Evolutionary conservation across 257 asterid species (phyloP).

Genomic region (Buddleja alternifolia): DNA sequence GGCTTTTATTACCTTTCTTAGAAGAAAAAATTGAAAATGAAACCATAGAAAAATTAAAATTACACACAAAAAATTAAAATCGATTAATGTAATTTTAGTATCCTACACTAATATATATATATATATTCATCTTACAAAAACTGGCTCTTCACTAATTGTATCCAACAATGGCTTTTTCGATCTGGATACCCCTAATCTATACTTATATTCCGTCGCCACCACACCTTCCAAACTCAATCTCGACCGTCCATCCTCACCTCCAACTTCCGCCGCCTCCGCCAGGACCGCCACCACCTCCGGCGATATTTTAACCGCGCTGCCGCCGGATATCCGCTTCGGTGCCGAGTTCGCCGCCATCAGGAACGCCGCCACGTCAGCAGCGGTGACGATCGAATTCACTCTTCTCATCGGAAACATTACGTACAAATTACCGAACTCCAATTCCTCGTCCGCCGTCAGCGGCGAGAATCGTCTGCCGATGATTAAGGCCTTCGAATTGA

Average conservation of each 20-base stretch:
- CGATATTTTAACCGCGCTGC: constrained; percentile 34
- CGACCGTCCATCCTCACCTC: constrained; percentile 17
- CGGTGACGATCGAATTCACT: constrained; percentile 43
- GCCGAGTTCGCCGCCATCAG: constrained; percentile 41
- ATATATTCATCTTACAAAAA: too few species aligned
- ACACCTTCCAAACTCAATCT: constrained; percentile 48
- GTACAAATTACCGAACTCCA: constrained; percentile 47
- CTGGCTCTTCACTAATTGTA: constrained; percentile 51
- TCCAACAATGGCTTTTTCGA: constrained; percentile 64
- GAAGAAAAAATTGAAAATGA: too few species aligned
- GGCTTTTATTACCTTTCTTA: too few species aligned
- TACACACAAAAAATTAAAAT: too few species aligned
- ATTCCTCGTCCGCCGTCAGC: constrained; percentile 55
- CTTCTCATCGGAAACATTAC: constrained; percentile 55
- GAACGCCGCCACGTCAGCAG: constrained; percentile 51
- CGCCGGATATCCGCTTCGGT: constrained; percentile 40
- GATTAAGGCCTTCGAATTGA: constrained; percentile 40
- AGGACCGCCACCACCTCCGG: constrained; percentile 33
- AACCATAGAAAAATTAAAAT: too few species aligned
- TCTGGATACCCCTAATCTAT: constrained; percentile 41
- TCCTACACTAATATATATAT: too few species aligned
- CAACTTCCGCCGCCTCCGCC: neutral
- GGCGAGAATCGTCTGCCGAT: constrained; percentile 55
- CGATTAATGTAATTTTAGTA: too few species aligned
- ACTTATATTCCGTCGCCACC: constrained; percentile 40